A percentile compares a stretch with the other conserved stretches of the same genome.
Conservation (phyloP, 1,284 basidiomycete species). For the Mycosarcoma mackinlayi region DNA sequence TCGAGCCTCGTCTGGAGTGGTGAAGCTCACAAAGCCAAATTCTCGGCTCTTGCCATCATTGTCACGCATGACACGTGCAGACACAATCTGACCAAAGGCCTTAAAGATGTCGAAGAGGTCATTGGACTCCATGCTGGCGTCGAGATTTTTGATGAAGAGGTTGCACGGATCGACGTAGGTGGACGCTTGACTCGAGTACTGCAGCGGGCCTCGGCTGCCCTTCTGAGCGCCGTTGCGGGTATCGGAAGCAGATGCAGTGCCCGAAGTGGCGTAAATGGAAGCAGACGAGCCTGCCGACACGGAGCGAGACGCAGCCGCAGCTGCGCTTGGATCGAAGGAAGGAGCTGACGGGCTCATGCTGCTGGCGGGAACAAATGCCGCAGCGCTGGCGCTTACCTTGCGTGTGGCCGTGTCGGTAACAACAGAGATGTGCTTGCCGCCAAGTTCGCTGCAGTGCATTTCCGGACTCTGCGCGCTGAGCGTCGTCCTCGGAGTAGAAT, state of each 20-base stretch:
- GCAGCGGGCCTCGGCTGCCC: constrained; percentile 30
- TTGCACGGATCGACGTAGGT: constrained; percentile 64
- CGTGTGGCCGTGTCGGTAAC: constrained; percentile 40
- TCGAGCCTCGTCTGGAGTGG: constrained; percentile 71
- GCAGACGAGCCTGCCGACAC: constrained; percentile 46
- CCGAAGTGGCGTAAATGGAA: constrained; percentile 45
- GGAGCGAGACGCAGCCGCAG: constrained; percentile 26
- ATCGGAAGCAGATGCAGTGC: constrained; percentile 8
- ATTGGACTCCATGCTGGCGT: constrained; percentile 46
- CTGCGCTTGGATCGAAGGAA: constrained; percentile 36
- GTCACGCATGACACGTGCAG: constrained; percentile 92
- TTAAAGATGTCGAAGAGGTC: constrained; percentile 56
- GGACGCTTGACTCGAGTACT: constrained; percentile 53
- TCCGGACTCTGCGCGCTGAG: constrained; percentile 51
- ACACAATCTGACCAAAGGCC: constrained; percentile 69
- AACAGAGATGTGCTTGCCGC: constrained; percentile 60
- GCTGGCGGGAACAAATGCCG: constrained; percentile 49
- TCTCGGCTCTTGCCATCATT: constrained; percentile 84
- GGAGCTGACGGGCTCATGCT: constrained; percentile 52
- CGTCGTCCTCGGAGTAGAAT: constrained; percentile 55
- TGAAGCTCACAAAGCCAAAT: constrained; percentile 92
- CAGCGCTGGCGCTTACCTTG: constrained; percentile 37
- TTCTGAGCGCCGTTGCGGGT: constrained; percentile 17
- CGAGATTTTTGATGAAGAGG: constrained; percentile 65
- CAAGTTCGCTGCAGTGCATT: constrained; percentile 59